Base-by-base conservation (phyloP, 306 rosid genomes). In the Lupinus albus region DNA sequence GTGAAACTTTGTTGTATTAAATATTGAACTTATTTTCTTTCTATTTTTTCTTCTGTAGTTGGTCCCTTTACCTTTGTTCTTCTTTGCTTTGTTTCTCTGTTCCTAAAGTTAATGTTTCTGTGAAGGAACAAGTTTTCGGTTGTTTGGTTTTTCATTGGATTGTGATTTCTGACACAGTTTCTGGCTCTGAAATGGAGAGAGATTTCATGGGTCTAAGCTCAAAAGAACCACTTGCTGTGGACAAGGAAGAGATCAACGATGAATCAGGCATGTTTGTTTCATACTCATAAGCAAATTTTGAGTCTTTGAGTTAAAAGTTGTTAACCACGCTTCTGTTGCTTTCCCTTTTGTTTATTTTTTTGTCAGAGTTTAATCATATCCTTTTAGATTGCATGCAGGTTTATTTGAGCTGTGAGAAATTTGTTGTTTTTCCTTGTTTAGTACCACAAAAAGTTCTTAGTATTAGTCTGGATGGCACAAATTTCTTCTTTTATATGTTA, bases 201-300 rank as follows among this genome's bases (percentile, higher is more conserved):
- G 96, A 89, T 85, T 92, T 92, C 82, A 64, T 89, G 95, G 96
- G 97, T 53, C 68, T 92, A 67, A 68, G 59, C 85, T 85, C 72
- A 0, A 86, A 82, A 56, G 86, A 87, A 73, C 52, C 87, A 9
- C 68, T 77, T 25, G 47, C 73, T 73, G 39, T 57, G 68, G 86
- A 87, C 78, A 92, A 87, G 81, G 87, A 92, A 36, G 95, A 88
- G 79, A 59, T 81, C 36, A 70, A 20, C 30, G 76, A 75, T 67
- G 92, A 83, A 81, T 46, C 87, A 17, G 94, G 96, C 78, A 62
- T 65, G 78, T 60, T 64, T 68, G 76, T 60, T 64, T 30, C 18
- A 17, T 36, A 46, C 16, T 67, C 15, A 11, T 50, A 28, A 49
- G 15, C 54, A 7, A 55, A 61, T 14, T 71, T 50, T 38, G 12